Percentiles rank a stretch among this genome's conserved stretches.
These are phyloP conservation scores for Pestalotiopsis sp. DNA, from an alignment of 2,329 filamentous ascomycete species.

Conservation along the genomic window DNA sequence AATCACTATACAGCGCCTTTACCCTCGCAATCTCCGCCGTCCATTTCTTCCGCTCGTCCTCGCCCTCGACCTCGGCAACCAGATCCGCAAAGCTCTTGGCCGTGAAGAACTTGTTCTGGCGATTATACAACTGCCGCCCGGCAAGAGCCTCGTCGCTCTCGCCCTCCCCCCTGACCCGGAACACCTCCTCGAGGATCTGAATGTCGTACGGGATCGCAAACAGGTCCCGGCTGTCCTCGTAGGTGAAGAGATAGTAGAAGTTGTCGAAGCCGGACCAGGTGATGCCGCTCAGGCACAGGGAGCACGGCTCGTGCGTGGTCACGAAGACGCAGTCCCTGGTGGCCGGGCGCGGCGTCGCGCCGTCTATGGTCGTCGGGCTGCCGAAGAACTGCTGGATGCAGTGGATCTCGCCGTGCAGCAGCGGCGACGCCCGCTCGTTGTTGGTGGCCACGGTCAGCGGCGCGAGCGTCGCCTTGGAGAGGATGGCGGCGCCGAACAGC, in stretches of 20 bases:
- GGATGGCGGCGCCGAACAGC: slow-evolving; percentile 58
- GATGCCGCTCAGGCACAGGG: slow-evolving; percentile 58
- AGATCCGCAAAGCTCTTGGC: slow-evolving; percentile 44
- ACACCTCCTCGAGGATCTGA: slow-evolving; percentile 57
- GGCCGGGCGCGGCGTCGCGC: slow-evolving; percentile 36
- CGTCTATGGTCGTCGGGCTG: slow-evolving; percentile 28
- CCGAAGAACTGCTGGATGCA: slow-evolving; percentile 62
- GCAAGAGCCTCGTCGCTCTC: slow-evolving; percentile 40
- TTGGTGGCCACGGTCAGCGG: slow-evolving; percentile 55
- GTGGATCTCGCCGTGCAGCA: slow-evolving; percentile 62
- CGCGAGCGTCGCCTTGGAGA: slow-evolving; percentile 41
- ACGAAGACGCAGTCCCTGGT: slow-evolving; percentile 57
- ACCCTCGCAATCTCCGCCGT: slow-evolving; percentile 45
- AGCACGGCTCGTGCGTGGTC: slow-evolving; percentile 61
- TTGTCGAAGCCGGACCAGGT: slow-evolving; percentile 59
- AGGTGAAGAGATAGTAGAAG: slow-evolving; percentile 61
- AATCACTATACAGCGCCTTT: slow-evolving; percentile 47
- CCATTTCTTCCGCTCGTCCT: slow-evolving; percentile 34
- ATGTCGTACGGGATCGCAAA: slow-evolving; percentile 61
- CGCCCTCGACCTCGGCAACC: slow-evolving; percentile 36
- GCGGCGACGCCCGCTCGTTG: slow-evolving; percentile 54
- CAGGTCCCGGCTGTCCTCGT: slow-evolving; percentile 58
- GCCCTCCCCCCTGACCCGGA: slow-evolving; percentile 42
- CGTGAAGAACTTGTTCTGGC: slow-evolving; percentile 57
- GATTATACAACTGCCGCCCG: slow-evolving; percentile 51